These are phyloP conservation scores for Cubamyces lactineus DNA, from an alignment of 768 basidiomycete species.

Conservation along the genomic window DNA sequence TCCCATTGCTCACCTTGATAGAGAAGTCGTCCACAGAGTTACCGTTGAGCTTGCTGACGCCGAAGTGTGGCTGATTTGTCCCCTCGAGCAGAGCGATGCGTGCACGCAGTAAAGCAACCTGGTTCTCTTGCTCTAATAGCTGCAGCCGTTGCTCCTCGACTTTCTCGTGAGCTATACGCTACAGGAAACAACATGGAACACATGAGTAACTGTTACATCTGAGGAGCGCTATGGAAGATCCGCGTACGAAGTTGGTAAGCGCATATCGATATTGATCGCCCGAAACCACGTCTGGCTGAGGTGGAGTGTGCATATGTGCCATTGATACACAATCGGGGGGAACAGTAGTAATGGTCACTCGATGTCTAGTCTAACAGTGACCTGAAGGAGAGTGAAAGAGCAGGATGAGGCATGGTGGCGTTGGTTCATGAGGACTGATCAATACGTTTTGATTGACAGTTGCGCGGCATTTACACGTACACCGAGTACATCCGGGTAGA, in stretches of 20 bases:
- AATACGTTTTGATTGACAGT: conserved; percentile 6
- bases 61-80: conserved; percentile 40
- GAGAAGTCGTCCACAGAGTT: conserved; percentile 86
- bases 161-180: conserved; percentile 89
- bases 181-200: not conserved
- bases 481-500: too few relatives aligned
- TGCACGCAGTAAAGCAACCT: conserved; percentile 71
- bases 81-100: conserved; percentile 80
- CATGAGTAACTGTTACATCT: not conserved
- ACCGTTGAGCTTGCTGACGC: conserved; percentile 49
- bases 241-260: conserved; percentile 70
- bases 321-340: not conserved
- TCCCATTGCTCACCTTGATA: conserved; percentile 58
- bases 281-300: conserved; percentile 38
- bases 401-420: too few relatives aligned
- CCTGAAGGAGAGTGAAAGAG: not conserved
- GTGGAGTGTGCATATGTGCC: conserved; percentile 20
- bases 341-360: not conserved
- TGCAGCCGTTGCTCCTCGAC: conserved; percentile 81
- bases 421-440: too few relatives aligned
- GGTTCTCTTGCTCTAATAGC: conserved; percentile 82
- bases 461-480: not conserved
- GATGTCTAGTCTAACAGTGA: not conserved
- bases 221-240: not conserved
- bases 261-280: conserved; percentile 82